Conservation (phyloP, 73 alveolate genomes). For the Urostyla sp. region DNA sequence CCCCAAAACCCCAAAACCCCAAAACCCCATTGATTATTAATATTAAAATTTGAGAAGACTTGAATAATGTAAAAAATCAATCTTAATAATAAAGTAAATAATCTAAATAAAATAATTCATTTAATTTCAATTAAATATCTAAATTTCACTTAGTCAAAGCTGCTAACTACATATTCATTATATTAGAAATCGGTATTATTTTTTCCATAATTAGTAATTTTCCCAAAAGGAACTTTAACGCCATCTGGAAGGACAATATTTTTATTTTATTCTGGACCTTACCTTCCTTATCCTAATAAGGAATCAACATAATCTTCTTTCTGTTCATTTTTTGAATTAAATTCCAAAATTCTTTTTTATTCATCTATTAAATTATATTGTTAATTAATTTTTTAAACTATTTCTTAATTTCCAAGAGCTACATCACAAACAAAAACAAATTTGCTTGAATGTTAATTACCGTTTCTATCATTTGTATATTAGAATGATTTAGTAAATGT, state of each 20-base stretch:
- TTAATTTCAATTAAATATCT: conserved; percentile 71
- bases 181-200: conserved; percentile 64
- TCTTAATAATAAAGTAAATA: too few species aligned
- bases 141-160: conserved; percentile 80
- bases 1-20: too few species aligned
- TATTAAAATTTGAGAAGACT: too few species aligned
- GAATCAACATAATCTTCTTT: not conserved
- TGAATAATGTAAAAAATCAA: too few species aligned
- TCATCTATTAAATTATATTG: conserved; percentile 30
- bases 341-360: conserved; percentile 20
- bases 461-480: conserved; percentile 63
- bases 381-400: conserved; percentile 58
- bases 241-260: conserved; percentile 41
- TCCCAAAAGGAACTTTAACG: conserved; percentile 26
- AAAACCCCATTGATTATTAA: too few species aligned
- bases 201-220: not conserved
- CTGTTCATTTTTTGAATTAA: not conserved
- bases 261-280: conserved; percentile 22
- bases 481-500: conserved; percentile 75
- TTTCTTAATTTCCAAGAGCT: conserved; percentile 88
- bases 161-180: conserved; percentile 90
- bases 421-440: conserved; percentile 92
- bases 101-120: conserved; percentile 11
- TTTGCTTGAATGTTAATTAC: conserved; percentile 48
- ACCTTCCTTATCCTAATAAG: not conserved